Conservation (phyloP, 1,284 basidiomycete genomes). For the Sanguinoderma infundibulare region DNA sequence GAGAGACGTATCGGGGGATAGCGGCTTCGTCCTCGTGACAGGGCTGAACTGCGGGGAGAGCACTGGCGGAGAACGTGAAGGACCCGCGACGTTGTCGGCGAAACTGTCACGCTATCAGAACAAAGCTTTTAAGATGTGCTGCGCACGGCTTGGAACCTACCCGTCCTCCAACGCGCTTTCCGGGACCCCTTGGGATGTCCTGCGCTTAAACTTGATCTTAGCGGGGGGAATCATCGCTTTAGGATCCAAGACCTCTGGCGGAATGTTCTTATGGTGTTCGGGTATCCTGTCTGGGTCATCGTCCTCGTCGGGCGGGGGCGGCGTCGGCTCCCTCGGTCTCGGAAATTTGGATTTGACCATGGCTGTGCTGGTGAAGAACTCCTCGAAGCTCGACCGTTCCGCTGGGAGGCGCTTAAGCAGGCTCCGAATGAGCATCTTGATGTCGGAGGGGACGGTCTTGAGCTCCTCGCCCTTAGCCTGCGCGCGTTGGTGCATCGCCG, state of each 20-base stretch:
- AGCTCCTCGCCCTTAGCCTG: slow-evolving; percentile 49
- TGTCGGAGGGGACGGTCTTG: slow-evolving; percentile 74
- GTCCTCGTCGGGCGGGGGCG: slow-evolving; percentile 34
- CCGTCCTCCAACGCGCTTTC: slow-evolving; percentile 10
- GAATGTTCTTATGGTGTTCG: slow-evolving; percentile 69
- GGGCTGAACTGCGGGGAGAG: slow-evolving; percentile 20
- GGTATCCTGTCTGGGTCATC: slow-evolving; percentile 48
- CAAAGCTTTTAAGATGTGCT: too few species aligned
- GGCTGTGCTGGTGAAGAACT: slow-evolving; percentile 88
- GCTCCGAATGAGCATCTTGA: slow-evolving; percentile 87
- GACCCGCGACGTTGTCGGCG: slow-evolving; percentile 11
- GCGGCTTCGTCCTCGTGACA: slow-evolving; percentile 32
- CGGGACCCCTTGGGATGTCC: slow-evolving; percentile 14
- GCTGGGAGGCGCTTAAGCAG: slow-evolving; percentile 86
- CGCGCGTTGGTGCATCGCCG: slow-evolving; percentile 36
- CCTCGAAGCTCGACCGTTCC: slow-evolving; percentile 89
- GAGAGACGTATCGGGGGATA: slow-evolving; percentile 63
- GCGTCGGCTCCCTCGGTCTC: slow-evolving; percentile 36
- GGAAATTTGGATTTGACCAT: slow-evolving; percentile 83
- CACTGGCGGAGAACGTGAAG: slow-evolving; percentile 17
- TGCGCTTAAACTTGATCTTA: slow-evolving; percentile 70
- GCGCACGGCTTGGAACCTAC: slow-evolving; percentile 5
- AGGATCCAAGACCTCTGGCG: slow-evolving; percentile 77
- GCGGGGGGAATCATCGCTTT: slow-evolving; percentile 80
- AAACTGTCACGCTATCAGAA: neutral